Evolutionary conservation across 805 yeast genomes (phyloP).

Genomic region (Saccharomyces jurei): DNA sequence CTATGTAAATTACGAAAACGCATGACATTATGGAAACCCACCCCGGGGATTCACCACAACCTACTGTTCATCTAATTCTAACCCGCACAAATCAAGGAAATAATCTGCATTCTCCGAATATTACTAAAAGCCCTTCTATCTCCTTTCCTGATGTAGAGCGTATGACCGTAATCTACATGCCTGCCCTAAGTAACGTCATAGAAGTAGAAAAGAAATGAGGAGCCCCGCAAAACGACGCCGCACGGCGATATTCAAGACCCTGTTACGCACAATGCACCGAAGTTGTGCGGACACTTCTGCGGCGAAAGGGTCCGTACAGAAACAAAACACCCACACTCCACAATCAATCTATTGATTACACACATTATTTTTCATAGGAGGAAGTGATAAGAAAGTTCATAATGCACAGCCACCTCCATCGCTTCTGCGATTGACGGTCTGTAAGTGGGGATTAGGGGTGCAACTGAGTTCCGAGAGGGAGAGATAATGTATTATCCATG

Average conservation of each 20-base stretch:
- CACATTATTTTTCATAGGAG: neutral
- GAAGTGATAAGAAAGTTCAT: neutral
- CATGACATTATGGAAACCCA: neutral
- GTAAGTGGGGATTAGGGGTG: neutral
- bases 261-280: neutral
- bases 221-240: neutral
- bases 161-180: neutral
- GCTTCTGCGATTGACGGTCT: neutral
- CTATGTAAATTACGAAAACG: neutral
- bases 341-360: neutral
- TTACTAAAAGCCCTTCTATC: neutral
- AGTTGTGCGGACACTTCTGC: neutral
- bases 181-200: neutral
- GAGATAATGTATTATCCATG: neutral
- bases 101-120: neutral
- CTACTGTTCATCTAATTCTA: neutral
- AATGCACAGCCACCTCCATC: neutral
- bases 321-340: neutral
- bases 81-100: neutral
- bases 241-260: neutral
- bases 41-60: neutral
- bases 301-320: neutral
- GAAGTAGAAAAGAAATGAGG: neutral
- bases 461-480: neutral
- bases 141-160: neutral